phyloP scores from a whole-genome alignment of 2,329 filamentous ascomycete genomes.

The Arthrobotrys megalospora region DNA sequence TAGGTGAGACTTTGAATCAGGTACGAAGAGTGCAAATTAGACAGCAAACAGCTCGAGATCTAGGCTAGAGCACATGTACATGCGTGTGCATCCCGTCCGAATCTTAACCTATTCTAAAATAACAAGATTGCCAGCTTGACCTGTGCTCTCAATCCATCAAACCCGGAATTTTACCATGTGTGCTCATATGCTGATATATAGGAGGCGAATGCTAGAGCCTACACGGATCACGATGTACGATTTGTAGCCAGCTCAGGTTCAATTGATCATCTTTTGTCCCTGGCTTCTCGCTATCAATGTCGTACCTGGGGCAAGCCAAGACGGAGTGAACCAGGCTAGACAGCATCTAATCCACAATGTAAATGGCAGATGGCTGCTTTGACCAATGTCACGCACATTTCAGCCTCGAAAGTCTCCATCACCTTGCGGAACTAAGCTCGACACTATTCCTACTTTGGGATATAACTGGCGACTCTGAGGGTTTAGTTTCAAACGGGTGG shows the following conservation, averaged over 20 bases:
- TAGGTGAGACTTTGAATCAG: neutral
- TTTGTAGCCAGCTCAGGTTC: no score
- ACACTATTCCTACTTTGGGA: constrained; percentile 1
- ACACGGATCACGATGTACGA: no score
- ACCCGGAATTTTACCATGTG: neutral
- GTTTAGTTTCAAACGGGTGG: neutral
- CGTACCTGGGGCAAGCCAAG: constrained; percentile 11
- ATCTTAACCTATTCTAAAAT: no score
- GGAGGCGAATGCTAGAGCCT: no score
- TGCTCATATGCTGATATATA: neutral
- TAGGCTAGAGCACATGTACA: no score
- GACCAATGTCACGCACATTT: constrained; percentile 1
- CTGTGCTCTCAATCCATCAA: neutral
- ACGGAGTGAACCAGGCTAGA: constrained; percentile 6
- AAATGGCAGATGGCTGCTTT: neutral
- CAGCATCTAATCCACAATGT: neutral
- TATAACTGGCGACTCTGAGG: neutral
- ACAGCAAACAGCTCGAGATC: neutral
- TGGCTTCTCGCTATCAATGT: neutral
- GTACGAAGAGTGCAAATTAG: neutral
- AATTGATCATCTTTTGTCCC: neutral
- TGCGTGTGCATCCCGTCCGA: no score
- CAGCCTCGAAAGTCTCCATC: constrained; percentile 4
- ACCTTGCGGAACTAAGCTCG: neutral
- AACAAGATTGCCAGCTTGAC: no score